A percentile compares a stretch with the other conserved stretches of the same genome.
phyloP scores from a whole-genome alignment of 139 green algal species.

The Raphidocelis subcapitata region DNA sequence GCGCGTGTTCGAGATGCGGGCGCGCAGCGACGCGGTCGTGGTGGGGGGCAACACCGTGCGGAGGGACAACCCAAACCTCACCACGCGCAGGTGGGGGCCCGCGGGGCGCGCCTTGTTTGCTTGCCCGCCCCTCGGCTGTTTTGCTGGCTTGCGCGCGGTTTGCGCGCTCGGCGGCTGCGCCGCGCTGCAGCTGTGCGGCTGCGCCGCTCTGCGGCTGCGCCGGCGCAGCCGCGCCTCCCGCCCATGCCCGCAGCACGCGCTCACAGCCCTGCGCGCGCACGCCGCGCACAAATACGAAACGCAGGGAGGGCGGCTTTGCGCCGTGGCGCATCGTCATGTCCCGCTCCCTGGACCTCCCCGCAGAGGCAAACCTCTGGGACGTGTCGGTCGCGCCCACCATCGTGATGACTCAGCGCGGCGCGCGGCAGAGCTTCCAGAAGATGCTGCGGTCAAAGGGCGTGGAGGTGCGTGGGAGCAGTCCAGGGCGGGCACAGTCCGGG shows the following conservation, averaged over 20 bases:
- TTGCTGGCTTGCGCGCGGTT: too few species aligned
- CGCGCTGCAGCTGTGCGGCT: too few species aligned
- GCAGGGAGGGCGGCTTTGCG: constrained; percentile 75
- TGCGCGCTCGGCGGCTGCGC: too few species aligned
- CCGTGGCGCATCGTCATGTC: constrained; percentile 93
- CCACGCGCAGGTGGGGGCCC: constrained; percentile 62
- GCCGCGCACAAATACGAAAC: too few species aligned
- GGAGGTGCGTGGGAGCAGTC: too few species aligned
- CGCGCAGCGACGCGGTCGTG: constrained; percentile 83
- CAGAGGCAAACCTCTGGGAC: constrained; percentile 32
- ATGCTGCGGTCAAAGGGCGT: constrained; percentile 55
- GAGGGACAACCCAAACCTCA: constrained; percentile 94
- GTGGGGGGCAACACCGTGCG: constrained; percentile 94
- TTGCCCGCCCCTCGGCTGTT: too few species aligned
- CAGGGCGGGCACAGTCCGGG: too few species aligned
- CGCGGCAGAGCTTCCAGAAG: constrained; percentile 67
- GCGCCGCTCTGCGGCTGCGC: too few species aligned
- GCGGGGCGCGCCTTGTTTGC: too few species aligned
- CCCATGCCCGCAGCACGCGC: too few species aligned
- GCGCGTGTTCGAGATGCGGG: constrained; percentile 82
- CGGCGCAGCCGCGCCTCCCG: too few species aligned
- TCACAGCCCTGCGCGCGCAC: too few species aligned
- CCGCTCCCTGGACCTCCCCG: constrained; percentile 87
- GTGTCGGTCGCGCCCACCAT: constrained; percentile 88
- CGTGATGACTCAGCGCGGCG: constrained; percentile 94